These are phyloP conservation scores for Arthrinium puccinioides DNA, from an alignment of 2,329 filamentous ascomycete species.

Conservation along the genomic window DNA sequence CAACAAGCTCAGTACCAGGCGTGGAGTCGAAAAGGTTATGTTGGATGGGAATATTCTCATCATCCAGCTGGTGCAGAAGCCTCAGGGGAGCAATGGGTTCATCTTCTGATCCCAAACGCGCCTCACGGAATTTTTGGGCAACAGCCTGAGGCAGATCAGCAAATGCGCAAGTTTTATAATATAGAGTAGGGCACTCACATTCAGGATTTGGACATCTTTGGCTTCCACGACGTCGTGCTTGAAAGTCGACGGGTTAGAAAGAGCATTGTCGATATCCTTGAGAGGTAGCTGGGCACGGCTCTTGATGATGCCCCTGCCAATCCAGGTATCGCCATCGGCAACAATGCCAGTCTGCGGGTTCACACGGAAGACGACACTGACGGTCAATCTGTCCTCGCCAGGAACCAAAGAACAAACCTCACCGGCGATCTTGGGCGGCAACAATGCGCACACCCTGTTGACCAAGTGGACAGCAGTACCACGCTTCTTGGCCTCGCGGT, in stretches of 20 bases:
- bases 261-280: constrained; percentile 75
- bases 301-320: constrained; percentile 90
- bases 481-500: constrained; percentile 95
- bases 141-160: no score
- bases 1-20: constrained; percentile 82
- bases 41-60: constrained; percentile 96
- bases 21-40: constrained; percentile 93
- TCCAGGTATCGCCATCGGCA: constrained; percentile 82
- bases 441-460: constrained; percentile 79
- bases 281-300: constrained; percentile 81
- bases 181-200: no score
- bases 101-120: constrained; percentile 72
- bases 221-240: constrained; percentile 59
- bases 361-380: constrained; percentile 90
- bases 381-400: constrained; percentile 80
- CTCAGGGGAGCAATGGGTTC: constrained; percentile 79
- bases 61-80: constrained; percentile 87
- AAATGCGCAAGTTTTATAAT: no score
- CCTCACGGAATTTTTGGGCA: constrained; percentile 84
- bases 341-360: constrained; percentile 72
- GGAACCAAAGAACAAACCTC: constrained; percentile 85
- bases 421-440: constrained; percentile 76
- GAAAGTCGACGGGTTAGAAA: constrained; percentile 56
- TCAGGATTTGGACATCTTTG: constrained; percentile 74
- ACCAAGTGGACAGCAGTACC: constrained; percentile 93